phyloP scores from a whole-genome alignment of 2,329 filamentous ascomycete species.

The Aureobasidium subglaciale region DNA sequence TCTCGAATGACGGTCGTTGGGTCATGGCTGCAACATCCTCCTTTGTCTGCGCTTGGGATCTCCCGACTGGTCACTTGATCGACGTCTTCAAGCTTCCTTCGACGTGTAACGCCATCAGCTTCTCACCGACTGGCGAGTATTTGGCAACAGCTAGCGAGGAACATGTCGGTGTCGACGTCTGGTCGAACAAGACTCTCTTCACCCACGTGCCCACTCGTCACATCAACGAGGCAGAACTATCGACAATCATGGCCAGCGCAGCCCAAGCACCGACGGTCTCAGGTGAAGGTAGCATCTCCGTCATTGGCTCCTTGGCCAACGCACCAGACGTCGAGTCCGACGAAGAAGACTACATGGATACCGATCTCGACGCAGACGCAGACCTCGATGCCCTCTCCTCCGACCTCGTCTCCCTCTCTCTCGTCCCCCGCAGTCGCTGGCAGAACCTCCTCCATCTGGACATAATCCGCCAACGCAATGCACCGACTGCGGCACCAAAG shows the following conservation, averaged over 20 bases:
- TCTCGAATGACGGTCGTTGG: conserved; percentile 92
- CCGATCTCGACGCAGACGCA: conserved; percentile 31
- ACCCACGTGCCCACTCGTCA: conserved; percentile 79
- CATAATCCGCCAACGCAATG: conserved; percentile 83
- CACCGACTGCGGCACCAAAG: conserved; percentile 86
- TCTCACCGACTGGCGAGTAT: conserved; percentile 86
- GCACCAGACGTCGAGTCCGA: conserved; percentile 40
- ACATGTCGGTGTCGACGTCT: conserved; percentile 82
- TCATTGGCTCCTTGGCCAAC: conserved; percentile 68
- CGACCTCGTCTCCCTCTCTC: conserved; percentile 78
- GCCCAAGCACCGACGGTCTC: conserved; percentile 55
- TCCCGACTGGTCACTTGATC: conserved; percentile 90
- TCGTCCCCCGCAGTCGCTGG: conserved; percentile 88
- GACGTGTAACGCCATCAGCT: conserved; percentile 75
- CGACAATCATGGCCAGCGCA: conserved; percentile 46
- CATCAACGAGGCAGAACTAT: conserved; percentile 70
- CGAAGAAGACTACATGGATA: conserved; percentile 48
- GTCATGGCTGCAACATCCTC: conserved; percentile 82
- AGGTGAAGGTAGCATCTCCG: conserved; percentile 68
- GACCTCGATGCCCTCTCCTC: conserved; percentile 47
- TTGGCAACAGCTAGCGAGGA: conserved; percentile 82
- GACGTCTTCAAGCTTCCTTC: conserved; percentile 77
- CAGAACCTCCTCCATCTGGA: conserved; percentile 91
- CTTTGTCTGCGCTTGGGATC: conserved; percentile 80
- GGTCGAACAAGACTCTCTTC: conserved; percentile 91